Evolutionary conservation across 2,329 filamentous ascomycete species (phyloP).

Genomic region (Fusarium algeriense): DNA sequence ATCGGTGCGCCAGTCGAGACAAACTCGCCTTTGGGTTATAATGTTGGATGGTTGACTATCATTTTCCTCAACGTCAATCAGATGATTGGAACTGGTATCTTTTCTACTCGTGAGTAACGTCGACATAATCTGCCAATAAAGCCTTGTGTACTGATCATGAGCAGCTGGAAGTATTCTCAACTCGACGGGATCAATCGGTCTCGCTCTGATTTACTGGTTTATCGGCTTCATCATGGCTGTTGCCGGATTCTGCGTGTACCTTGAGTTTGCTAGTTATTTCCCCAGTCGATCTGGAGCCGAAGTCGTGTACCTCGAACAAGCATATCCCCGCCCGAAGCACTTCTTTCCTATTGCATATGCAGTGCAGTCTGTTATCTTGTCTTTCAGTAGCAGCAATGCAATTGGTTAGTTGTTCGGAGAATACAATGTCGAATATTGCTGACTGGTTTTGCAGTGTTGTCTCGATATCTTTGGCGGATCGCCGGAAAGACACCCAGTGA

Average conservation of each 20-base stretch:
- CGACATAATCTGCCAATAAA: too few species aligned
- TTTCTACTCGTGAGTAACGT: constrained; percentile 69
- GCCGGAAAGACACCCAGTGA: constrained; percentile 61
- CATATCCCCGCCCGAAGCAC: constrained; percentile 72
- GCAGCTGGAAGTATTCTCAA: constrained; percentile 61
- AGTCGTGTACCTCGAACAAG: constrained; percentile 77
- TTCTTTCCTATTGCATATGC: constrained; percentile 75
- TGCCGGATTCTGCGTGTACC: constrained; percentile 68
- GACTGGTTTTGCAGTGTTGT: constrained; percentile 59
- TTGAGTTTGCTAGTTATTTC: constrained; percentile 74
- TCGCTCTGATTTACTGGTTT: constrained; percentile 73
- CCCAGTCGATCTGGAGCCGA: constrained; percentile 75
- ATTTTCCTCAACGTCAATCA: constrained; percentile 71
- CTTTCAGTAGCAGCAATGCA: constrained; percentile 74
- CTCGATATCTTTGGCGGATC: constrained; percentile 72
- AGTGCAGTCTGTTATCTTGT: constrained; percentile 71
- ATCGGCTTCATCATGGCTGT: constrained; percentile 71
- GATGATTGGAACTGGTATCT: constrained; percentile 74
- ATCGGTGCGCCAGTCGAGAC: constrained; percentile 71
- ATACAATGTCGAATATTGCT: fast-evolving
- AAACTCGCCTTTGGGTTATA: constrained; percentile 69
- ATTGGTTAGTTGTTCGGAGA: constrained; percentile 50
- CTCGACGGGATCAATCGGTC: constrained; percentile 71
- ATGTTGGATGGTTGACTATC: constrained; percentile 67
- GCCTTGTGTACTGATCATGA: background rate